Conservation (phyloP, 2,329 filamentous ascomycete species). For the Xylariales sp. region DNA sequence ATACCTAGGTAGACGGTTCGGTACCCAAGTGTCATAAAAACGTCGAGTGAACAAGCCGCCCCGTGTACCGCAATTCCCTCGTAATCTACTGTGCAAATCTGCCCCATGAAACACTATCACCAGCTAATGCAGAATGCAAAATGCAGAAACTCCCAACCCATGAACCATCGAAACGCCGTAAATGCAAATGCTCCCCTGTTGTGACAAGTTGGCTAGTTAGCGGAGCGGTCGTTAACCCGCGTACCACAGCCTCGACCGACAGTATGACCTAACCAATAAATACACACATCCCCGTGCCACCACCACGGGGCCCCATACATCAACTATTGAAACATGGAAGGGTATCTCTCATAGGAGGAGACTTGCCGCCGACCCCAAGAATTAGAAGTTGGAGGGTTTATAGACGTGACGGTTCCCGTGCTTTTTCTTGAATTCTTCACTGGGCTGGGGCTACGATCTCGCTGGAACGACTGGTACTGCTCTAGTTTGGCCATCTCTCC, state of each 20-base stretch:
- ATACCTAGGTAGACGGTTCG: conserved; percentile 2
- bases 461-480: conserved; percentile 54
- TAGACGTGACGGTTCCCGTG: conserved; percentile 40
- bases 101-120: conserved; percentile 20
- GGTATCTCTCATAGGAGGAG: conserved; percentile 49
- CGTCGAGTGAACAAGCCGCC: conserved; percentile 26
- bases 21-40: not conserved
- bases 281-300: not conserved
- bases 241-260: not conserved
- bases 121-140: conserved; percentile 19
- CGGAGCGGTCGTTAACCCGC: not conserved
- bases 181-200: conserved; percentile 39
- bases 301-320: not conserved
- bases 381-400: conserved; percentile 36
- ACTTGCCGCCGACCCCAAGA: conserved; percentile 42
- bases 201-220: not conserved
- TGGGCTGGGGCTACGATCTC: conserved; percentile 47
- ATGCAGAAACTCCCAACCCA: conserved; percentile 31
- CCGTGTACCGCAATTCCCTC: not conserved
- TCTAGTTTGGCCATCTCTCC: conserved; percentile 71
- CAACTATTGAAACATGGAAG: conserved; percentile 50
- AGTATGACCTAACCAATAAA: conserved; percentile 4
- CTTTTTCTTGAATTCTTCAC: conserved; percentile 47
- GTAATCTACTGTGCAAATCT: not conserved
- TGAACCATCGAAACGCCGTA: conserved; percentile 39